Percentiles rank a stretch among this genome's conserved stretches.
Conservation (phyloP, 345 rosid species). For the Salix udensis region DNA sequence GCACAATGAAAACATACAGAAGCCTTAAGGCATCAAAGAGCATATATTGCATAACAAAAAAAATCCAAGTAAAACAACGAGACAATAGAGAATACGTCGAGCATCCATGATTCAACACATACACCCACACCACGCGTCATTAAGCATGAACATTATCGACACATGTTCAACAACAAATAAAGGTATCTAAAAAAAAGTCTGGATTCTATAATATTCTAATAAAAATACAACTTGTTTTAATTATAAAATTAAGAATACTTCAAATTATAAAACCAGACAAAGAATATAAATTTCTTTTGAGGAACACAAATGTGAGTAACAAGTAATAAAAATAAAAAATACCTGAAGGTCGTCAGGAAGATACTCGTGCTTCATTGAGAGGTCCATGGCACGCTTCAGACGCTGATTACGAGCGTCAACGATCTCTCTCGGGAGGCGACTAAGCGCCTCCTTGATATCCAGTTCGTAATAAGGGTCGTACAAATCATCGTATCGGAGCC, state of each 20-base stretch:
- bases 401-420: conserved; percentile 95
- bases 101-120: neutral
- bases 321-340: neutral
- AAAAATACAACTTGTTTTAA: neutral
- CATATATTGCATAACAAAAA: neutral
- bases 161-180: neutral
- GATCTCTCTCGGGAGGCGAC: conserved; percentile 81
- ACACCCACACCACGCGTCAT: neutral
- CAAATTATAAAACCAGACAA: neutral
- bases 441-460: conserved; percentile 85
- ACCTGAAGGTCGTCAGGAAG: conserved; percentile 84
- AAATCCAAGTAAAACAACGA: neutral
- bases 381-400: conserved; percentile 96
- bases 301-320: neutral
- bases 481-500: conserved; percentile 87
- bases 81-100: neutral
- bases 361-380: conserved; percentile 95
- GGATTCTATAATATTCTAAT: neutral
- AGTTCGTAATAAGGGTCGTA: conserved; percentile 75
- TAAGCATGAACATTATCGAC: neutral
- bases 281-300: neutral
- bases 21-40: neutral
- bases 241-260: neutral
- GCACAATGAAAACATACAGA: neutral
- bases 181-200: neutral